Percentiles rank a stretch among this genome's conserved stretches.
Evolutionary conservation across 345 rosid species (phyloP).

Genomic region (Euphorbia pulcherrima): DNA sequence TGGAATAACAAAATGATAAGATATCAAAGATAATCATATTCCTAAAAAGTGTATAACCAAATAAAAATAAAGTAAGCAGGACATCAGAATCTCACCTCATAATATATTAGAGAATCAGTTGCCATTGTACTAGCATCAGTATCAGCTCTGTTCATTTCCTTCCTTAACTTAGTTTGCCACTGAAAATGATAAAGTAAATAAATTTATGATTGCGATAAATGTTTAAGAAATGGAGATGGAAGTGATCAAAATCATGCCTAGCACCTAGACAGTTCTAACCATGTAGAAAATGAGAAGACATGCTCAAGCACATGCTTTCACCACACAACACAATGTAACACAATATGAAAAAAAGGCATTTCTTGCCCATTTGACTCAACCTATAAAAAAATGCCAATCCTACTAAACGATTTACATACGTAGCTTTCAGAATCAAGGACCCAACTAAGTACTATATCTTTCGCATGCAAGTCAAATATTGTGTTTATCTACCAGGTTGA

Average conservation of each 20-base stretch:
- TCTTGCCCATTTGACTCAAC: neutral
- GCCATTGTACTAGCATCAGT: slow-evolving; percentile 94
- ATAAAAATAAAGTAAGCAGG: neutral
- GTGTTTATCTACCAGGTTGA: neutral
- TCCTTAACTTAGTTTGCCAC: slow-evolving; percentile 98
- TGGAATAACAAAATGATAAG: neutral
- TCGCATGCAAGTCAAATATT: too few species aligned
- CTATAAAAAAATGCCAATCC: neutral
- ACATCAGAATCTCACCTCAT: slow-evolving; percentile 58
- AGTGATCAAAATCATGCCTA: neutral
- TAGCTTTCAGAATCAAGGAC: neutral
- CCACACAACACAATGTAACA: neutral
- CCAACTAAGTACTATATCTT: neutral
- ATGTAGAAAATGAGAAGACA: neutral
- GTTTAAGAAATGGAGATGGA: neutral
- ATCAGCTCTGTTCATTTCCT: slow-evolving; percentile 96
- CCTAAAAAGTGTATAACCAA: neutral
- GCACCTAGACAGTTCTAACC: too few species aligned
- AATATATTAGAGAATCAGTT: slow-evolving; percentile 91
- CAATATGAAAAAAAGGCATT: neutral
- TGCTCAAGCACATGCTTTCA: neutral
- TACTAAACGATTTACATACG: neutral
- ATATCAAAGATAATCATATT: neutral
- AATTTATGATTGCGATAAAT: neutral
- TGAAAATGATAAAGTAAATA: slow-evolving; percentile 30